Conservation (phyloP, 139 green algal genomes). For the Tetradesmus obliquus region DNA sequence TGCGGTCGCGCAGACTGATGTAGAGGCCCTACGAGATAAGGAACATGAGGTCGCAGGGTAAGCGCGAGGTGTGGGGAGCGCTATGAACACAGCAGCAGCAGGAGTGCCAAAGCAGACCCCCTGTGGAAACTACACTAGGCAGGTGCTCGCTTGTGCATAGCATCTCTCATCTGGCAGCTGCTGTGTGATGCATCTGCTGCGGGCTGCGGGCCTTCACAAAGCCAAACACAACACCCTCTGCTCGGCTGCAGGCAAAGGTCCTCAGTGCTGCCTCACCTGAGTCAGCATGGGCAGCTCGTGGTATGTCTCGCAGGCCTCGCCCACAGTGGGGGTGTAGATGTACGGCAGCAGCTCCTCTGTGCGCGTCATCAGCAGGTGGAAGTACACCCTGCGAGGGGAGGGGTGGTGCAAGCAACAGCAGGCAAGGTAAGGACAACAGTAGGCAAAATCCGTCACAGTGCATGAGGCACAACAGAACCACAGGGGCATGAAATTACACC, state of each 20-base stretch:
- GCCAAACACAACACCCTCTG: background rate
- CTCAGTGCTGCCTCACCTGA: slow-evolving; percentile 13
- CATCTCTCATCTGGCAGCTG: background rate
- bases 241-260: background rate
- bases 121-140: no score
- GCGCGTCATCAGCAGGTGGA: slow-evolving; percentile 49
- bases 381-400: background rate
- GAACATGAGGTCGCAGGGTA: background rate
- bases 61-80: background rate
- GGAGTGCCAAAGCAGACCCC: no score
- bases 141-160: no score
- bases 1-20: slow-evolving; percentile 52
- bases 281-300: slow-evolving; percentile 50
- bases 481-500: no score
- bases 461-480: no score
- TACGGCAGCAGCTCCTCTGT: slow-evolving; percentile 82
- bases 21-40: slow-evolving; percentile 50
- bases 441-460: no score
- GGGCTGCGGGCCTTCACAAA: background rate
- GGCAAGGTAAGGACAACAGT: background rate
- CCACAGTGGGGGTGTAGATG: slow-evolving; percentile 95
- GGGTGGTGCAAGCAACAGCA: no score
- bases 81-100: background rate
- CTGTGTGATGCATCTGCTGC: background rate
- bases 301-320: slow-evolving; percentile 89